Conservation (phyloP, 495 filamentous ascomycete genomes). For the Penicillium manginii region DNA sequence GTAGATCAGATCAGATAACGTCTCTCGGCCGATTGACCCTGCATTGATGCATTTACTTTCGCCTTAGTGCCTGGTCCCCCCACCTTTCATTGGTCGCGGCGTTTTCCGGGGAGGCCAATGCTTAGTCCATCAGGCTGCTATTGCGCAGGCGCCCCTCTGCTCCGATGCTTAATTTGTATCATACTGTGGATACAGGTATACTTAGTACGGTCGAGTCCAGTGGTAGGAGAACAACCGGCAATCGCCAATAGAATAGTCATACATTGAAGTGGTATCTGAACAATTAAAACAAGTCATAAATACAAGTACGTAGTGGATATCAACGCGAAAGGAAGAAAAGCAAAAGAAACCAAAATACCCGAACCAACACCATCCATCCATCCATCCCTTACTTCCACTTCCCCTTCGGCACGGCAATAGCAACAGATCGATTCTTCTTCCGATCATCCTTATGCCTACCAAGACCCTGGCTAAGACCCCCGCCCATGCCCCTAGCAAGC, state of each 20-base stretch:
- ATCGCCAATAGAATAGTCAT: too few species aligned
- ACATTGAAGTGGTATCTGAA: constrained; percentile 10
- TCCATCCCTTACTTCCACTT: constrained; percentile 5
- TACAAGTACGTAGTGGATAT: constrained; percentile 18
- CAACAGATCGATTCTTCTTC: constrained; percentile 29
- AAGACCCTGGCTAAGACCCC: constrained; percentile 46
- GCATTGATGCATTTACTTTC: not conserved
- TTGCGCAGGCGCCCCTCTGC: constrained; percentile 2
- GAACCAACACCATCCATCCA: not conserved
- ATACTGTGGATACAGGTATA: too few species aligned
- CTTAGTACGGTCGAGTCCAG: not conserved
- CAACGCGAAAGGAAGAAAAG: constrained; percentile 3
- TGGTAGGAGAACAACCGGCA: not conserved
- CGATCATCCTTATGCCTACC: constrained; percentile 36
- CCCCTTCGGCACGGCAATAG: constrained; percentile 15
- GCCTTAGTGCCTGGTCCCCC: constrained; percentile 9
- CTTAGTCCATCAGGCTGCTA: not conserved
- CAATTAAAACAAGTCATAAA: constrained; percentile 2
- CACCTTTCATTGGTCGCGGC: constrained; percentile 12
- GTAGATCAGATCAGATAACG: not conserved
- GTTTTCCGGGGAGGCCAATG: constrained; percentile 14
- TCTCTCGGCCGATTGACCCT: not conserved
- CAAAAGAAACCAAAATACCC: constrained; percentile 3
- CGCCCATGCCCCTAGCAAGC: constrained; percentile 49
- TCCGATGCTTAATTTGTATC: not conserved